These are phyloP conservation scores for Neofusicoccum sp. DNA, from an alignment of 2,329 filamentous ascomycete genomes.

Conservation along the genomic window DNA sequence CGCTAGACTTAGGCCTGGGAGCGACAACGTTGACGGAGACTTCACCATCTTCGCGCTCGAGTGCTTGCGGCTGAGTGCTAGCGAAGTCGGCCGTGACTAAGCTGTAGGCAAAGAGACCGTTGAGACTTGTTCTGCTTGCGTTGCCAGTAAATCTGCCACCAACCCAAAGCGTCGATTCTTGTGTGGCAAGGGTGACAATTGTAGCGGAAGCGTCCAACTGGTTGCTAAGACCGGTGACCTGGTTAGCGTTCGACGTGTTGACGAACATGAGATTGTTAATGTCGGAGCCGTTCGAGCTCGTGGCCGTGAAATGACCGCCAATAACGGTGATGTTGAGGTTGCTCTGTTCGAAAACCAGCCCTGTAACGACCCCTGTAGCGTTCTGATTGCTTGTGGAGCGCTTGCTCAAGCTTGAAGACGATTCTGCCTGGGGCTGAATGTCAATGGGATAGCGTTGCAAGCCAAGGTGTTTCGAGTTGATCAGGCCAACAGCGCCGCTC, in stretches of 20 bases:
- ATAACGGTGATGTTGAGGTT: conserved; percentile 80
- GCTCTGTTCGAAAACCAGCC: conserved; percentile 70
- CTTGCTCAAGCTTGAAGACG: conserved; percentile 38
- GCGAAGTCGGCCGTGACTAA: conserved; percentile 62
- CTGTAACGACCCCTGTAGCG: conserved; percentile 69
- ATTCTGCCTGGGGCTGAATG: conserved; percentile 35
- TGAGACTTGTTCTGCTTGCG: conserved; percentile 61
- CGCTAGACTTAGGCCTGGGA: conserved; percentile 64
- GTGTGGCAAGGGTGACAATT: conserved; percentile 68
- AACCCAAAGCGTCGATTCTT: conserved; percentile 69
- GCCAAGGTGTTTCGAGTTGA: conserved; percentile 30
- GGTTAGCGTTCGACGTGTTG: conserved; percentile 67
- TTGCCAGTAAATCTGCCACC: conserved; percentile 77
- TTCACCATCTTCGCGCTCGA: conserved; percentile 60
- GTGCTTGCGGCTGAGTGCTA: conserved; percentile 68
- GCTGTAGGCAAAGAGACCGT: conserved; percentile 78
- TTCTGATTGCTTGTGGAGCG: conserved; percentile 43
- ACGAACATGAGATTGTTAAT: conserved; percentile 82
- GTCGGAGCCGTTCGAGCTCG: conserved; percentile 63
- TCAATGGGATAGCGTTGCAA: conserved; percentile 55
- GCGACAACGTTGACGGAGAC: conserved; percentile 75
- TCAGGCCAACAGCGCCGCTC: conserved; percentile 69
- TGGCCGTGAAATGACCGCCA: conserved; percentile 79
- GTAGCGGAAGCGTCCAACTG: conserved; percentile 70
- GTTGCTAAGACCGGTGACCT: conserved; percentile 66